Evolutionary conservation across 805 yeast genomes (phyloP).

Genomic region (Starmerella gropengiesseri): DNA sequence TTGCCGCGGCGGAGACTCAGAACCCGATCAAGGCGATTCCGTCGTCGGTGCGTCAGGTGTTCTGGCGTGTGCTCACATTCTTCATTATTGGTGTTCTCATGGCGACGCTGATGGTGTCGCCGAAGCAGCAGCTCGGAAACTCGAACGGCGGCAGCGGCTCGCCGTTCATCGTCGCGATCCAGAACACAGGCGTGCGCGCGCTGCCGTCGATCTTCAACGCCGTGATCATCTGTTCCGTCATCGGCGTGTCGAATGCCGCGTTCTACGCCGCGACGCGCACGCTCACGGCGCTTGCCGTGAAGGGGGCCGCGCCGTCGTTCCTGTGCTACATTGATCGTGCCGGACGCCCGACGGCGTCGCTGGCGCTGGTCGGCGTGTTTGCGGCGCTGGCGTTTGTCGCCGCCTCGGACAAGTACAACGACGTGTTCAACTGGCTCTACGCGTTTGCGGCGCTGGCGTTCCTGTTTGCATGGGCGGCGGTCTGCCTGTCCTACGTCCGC

Average conservation of each 20-base stretch:
- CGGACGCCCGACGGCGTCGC: conserved; percentile 70
- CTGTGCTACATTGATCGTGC: conserved; percentile 60
- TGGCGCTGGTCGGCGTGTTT: conserved; percentile 36
- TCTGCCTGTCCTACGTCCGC: conserved; percentile 18
- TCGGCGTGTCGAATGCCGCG: conserved; percentile 68
- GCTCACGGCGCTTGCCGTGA: conserved; percentile 51
- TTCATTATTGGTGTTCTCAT: conserved; percentile 52
- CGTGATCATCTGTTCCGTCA: conserved; percentile 62
- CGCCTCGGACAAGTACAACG: conserved; percentile 37
- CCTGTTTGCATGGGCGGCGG: conserved; percentile 24
- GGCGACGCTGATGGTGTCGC: conserved; percentile 59
- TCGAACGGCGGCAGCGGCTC: conserved; percentile 47
- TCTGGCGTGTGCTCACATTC: conserved; percentile 57
- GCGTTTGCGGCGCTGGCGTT: conserved; percentile 25
- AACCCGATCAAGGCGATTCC: conserved; percentile 62
- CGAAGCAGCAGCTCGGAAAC: conserved; percentile 41
- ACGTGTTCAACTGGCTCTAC: conserved; percentile 26
- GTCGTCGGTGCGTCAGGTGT: conserved; percentile 56
- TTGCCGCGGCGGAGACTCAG: conserved; percentile 63
- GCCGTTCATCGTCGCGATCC: conserved; percentile 76
- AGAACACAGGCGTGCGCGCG: conserved; percentile 50
- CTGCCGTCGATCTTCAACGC: conserved; percentile 70
- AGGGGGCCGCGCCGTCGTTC: conserved; percentile 49
- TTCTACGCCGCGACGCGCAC: conserved; percentile 61
- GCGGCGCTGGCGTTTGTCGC: conserved; percentile 50